These are phyloP conservation scores for Silene vulgaris DNA, from an alignment of 179 eudicot species.

Conservation along the genomic window DNA sequence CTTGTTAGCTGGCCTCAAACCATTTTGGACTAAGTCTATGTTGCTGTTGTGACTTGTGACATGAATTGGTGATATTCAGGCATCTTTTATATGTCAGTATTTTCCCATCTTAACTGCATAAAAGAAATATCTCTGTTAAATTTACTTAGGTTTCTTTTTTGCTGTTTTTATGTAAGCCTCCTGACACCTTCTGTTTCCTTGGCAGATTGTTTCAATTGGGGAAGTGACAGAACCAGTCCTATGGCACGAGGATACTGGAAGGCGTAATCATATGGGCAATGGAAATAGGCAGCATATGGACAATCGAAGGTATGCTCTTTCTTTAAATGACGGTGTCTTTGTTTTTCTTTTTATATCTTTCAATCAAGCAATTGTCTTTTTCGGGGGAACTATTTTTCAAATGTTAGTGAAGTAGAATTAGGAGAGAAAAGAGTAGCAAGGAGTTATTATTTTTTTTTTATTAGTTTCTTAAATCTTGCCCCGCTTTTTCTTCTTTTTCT, in stretches of 20 bases:
- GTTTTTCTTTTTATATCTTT: no score
- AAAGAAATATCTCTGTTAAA: not conserved
- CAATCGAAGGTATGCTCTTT: conserved; percentile 20
- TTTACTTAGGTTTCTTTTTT: not conserved
- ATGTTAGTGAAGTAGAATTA: not conserved
- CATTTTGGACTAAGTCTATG: not conserved
- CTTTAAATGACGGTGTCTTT: not conserved
- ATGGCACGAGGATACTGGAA: conserved; percentile 72
- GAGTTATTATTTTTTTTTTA: not conserved
- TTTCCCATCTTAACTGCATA: not conserved
- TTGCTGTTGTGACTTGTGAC: not conserved
- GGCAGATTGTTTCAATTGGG: conserved; percentile 57
- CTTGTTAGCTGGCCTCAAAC: not conserved
- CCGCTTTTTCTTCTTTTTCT: not conserved
- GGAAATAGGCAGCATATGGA: conserved; percentile 32
- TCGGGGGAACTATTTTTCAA: not conserved
- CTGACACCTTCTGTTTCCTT: not conserved
- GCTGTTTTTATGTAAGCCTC: not conserved
- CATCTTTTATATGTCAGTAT: not conserved
- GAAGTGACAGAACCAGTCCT: conserved; percentile 60
- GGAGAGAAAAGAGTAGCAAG: not conserved
- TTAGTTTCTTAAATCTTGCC: not conserved
- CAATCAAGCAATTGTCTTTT: not conserved
- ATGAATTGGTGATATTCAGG: conserved; percentile 3
- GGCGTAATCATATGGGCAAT: conserved; percentile 41